A percentile compares a stretch with the other conserved stretches of the same genome.
These are phyloP conservation scores for Harringtonia lauricola DNA, from an alignment of 2,329 filamentous ascomycete species.

Conservation along the genomic window DNA sequence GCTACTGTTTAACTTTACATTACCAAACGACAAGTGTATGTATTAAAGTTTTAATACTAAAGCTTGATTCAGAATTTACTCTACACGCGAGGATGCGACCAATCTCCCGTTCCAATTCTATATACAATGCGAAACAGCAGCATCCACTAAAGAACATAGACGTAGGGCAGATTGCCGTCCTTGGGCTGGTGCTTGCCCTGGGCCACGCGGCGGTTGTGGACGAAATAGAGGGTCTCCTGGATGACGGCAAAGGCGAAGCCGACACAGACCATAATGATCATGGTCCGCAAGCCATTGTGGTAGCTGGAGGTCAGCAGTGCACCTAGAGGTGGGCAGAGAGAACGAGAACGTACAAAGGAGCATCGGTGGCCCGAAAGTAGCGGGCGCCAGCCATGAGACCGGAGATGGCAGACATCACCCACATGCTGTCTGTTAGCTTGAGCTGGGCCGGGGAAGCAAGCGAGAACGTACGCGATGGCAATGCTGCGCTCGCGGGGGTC, in stretches of 20 bases:
- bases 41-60: no score
- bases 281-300: not conserved
- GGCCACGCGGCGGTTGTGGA: not conserved
- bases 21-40: no score
- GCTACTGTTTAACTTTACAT: no score
- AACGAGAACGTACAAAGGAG: not conserved
- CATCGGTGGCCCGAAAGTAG: not conserved
- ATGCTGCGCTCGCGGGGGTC: slow-evolving; percentile 35
- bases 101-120: no score
- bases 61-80: no score
- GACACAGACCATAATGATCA: not conserved
- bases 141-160: no score
- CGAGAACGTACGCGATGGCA: slow-evolving; percentile 26
- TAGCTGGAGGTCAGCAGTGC: not conserved
- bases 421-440: not conserved
- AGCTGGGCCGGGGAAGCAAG: not conserved
- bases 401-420: not conserved
- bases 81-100: no score
- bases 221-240: not conserved
- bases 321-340: not conserved
- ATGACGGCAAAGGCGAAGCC: not conserved
- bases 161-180: no score
- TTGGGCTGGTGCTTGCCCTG: no score
- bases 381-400: not conserved
- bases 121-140: no score